Conservation (phyloP, 108 stramenopile genomes). For the Craspedostauros australis region DNA sequence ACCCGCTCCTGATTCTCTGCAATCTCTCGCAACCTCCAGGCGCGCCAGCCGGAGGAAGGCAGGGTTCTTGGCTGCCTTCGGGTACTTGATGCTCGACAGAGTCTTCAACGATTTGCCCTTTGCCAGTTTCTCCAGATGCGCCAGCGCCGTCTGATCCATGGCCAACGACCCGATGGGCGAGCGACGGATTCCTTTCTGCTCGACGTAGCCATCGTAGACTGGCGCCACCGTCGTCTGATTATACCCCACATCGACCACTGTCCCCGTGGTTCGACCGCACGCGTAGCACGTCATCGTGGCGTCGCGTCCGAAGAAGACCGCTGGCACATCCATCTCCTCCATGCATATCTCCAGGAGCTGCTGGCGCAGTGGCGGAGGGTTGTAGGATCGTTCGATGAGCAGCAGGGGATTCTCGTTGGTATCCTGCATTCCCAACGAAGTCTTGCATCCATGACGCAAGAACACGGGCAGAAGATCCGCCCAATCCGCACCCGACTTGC, state of each 20-base stretch:
- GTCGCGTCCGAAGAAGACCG: slow-evolving; percentile 84
- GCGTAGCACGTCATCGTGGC: slow-evolving; percentile 78
- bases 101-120: slow-evolving; percentile 46
- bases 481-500: slow-evolving; percentile 32
- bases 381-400: slow-evolving; percentile 71
- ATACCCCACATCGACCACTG: slow-evolving; percentile 79
- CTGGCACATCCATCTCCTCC: slow-evolving; percentile 76
- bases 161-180: slow-evolving; percentile 42
- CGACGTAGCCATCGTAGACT: slow-evolving; percentile 84
- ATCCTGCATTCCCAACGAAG: slow-evolving; percentile 23
- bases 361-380: slow-evolving; percentile 75
- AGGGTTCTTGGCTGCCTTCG: slow-evolving; percentile 11
- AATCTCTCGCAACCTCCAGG: slow-evolving; percentile 53
- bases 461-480: slow-evolving; percentile 33
- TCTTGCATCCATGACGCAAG: slow-evolving; percentile 41
- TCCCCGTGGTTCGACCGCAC: slow-evolving; percentile 74
- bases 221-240: slow-evolving; percentile 71
- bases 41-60: slow-evolving; percentile 53
- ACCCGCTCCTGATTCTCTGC: slow-evolving; percentile 64
- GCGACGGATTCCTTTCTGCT: slow-evolving; percentile 57
- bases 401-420: slow-evolving; percentile 50
- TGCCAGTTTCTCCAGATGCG: slow-evolving; percentile 33
- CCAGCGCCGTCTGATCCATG: slow-evolving; percentile 59
- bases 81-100: slow-evolving; percentile 68
- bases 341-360: slow-evolving; percentile 62